phyloP scores from a whole-genome alignment of 83 land plant species.

The Isoetes engelmannii region DNA sequence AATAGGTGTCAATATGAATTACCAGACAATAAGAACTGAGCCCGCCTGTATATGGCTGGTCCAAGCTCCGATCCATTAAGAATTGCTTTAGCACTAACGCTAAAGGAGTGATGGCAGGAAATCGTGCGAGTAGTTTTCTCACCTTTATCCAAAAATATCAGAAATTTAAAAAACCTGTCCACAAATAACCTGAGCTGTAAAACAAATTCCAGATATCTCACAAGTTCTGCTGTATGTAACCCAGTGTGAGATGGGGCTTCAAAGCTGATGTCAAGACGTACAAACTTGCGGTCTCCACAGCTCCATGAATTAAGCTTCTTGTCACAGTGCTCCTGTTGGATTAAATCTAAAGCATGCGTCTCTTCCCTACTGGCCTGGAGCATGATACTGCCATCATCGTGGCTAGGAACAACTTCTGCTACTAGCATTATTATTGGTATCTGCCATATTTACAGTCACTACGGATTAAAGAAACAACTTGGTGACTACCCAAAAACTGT shows the following conservation, averaged over 20 bases:
- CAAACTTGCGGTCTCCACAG: conserved; percentile 40
- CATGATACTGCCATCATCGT: conserved; percentile 7
- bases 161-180: background rate
- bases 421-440: conserved; percentile 93
- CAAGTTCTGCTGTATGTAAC: conserved; percentile 84
- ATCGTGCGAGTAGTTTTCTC: conserved; percentile 68
- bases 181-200: too few relatives aligned
- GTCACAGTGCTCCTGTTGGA: conserved; percentile 1
- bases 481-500: too few relatives aligned
- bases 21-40: conserved; percentile 97
- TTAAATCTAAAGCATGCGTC: background rate
- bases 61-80: conserved; percentile 84
- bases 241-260: conserved; percentile 94
- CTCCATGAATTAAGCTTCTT: conserved; percentile 33
- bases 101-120: conserved; percentile 79
- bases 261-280: conserved; percentile 93
- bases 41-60: conserved; percentile 95
- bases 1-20: conserved; percentile 4
- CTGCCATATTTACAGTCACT: conserved; percentile 22
- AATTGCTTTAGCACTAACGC: conserved; percentile 90
- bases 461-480: too few relatives aligned
- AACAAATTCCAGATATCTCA: conserved; percentile 14
- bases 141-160: conserved; percentile 46
- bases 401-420: conserved; percentile 55
- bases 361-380: conserved; percentile 4